Percentiles rank a stretch among this genome's conserved stretches.
Conservation (phyloP, 495 filamentous ascomycete species). For the Lineolata rhizophorae region DNA sequence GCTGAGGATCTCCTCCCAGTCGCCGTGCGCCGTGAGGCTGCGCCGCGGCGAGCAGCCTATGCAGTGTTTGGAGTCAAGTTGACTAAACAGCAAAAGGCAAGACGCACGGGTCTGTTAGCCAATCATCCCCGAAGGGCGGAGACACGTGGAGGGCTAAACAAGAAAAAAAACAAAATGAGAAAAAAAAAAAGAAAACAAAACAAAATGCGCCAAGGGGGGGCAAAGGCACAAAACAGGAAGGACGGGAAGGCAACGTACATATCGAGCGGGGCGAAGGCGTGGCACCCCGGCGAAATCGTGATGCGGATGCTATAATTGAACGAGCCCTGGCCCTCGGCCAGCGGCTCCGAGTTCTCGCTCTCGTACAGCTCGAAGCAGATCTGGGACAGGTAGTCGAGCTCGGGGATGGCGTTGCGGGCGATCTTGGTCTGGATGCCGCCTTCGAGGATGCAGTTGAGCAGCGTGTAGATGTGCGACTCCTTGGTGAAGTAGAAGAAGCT, state of each 20-base stretch:
- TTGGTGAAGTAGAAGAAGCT: conserved; percentile 98
- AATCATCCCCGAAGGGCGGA: too few species aligned
- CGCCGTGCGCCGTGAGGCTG: conserved; percentile 72
- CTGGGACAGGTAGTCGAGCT: conserved; percentile 92
- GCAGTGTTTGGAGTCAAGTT: conserved; percentile 82
- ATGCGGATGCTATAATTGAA: conserved; percentile 92
- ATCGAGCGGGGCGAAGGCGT: conserved; percentile 85
- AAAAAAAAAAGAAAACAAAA: conserved; percentile 29
- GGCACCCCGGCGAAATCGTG: conserved; percentile 84
- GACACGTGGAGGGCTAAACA: conserved; percentile 1
- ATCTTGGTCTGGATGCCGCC: conserved; percentile 88
- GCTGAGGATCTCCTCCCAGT: conserved; percentile 92
- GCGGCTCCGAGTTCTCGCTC: conserved; percentile 44
- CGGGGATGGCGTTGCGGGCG: conserved; percentile 75
- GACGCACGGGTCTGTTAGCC: too few species aligned
- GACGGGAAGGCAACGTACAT: conserved; percentile 23
- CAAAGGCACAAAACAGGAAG: conserved; percentile 27
- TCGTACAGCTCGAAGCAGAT: conserved; percentile 97
- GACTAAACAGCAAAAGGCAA: too few species aligned
- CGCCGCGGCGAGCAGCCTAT: conserved; percentile 79
- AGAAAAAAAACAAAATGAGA: neutral
- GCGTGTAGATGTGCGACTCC: conserved; percentile 93
- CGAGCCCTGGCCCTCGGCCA: conserved; percentile 30
- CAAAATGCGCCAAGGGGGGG: conserved; percentile 83
- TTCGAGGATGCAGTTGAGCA: conserved; percentile 93